Percentiles rank a stretch among this genome's conserved stretches.
Conservation (phyloP, 352 stramenopile species). For the Elongisporangium anandrum region DNA sequence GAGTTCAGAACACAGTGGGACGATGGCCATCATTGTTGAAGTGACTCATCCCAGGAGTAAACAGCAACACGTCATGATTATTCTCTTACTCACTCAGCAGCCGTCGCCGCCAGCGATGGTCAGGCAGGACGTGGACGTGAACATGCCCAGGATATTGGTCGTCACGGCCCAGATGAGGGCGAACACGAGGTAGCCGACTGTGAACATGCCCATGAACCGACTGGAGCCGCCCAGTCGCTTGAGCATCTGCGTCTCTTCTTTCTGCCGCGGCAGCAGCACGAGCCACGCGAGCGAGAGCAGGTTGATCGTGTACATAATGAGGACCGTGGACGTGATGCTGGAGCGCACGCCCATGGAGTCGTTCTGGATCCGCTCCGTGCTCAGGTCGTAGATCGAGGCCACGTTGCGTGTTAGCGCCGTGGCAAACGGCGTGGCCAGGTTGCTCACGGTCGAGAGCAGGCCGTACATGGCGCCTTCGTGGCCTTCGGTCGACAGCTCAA, state of each 20-base stretch:
- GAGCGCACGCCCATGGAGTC: conserved; percentile 35
- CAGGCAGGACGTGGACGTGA: conserved; percentile 43
- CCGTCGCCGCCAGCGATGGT: conserved; percentile 49
- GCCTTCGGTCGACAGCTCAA: conserved; percentile 51
- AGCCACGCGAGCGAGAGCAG: conserved; percentile 48
- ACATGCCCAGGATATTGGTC: conserved; percentile 62
- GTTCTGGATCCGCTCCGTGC: conserved; percentile 42
- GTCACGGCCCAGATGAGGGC: conserved; percentile 44
- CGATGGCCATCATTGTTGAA: too few relatives aligned
- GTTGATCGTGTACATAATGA: conserved; percentile 52
- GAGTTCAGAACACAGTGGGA: too few relatives aligned
- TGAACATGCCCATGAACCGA: conserved; percentile 41
- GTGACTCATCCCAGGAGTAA: too few relatives aligned
- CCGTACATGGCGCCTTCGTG: conserved; percentile 64
- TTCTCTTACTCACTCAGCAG: conserved; percentile 12
- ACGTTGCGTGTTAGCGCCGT: conserved; percentile 36
- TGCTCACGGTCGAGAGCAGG: conserved; percentile 58
- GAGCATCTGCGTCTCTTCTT: conserved; percentile 57
- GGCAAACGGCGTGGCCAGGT: conserved; percentile 40
- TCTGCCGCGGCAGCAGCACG: conserved; percentile 55
- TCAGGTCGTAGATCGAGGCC: conserved; percentile 33
- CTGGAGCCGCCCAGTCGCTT: conserved; percentile 54
- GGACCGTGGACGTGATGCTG: conserved; percentile 41
- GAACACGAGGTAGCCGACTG: conserved; percentile 32
- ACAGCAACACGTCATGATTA: too few relatives aligned